These are phyloP conservation scores for Marasmius fiardii DNA, from an alignment of 1,284 basidiomycete genomes.

Conservation along the genomic window DNA sequence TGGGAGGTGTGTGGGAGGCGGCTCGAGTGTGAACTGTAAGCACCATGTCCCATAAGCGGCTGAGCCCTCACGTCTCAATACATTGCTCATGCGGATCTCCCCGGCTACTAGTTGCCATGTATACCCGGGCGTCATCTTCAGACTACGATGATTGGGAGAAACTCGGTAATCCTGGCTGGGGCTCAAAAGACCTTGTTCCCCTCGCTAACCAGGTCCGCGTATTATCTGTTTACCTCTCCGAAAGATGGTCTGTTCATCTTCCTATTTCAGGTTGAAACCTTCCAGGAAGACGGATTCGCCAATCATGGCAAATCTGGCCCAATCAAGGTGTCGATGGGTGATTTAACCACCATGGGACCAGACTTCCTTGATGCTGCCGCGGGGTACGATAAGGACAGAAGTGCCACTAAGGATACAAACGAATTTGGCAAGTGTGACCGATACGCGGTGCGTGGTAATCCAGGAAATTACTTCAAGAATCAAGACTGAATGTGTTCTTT, in stretches of 20 bases:
- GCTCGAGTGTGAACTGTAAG: conserved; percentile 58
- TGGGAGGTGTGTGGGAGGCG: conserved; percentile 55
- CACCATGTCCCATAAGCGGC: no score
- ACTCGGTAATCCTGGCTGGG: conserved; percentile 41
- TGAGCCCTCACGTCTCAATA: neutral
- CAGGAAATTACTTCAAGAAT: neutral
- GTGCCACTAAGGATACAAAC: conserved; percentile 39
- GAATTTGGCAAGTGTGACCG: conserved; percentile 36
- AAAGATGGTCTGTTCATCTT: neutral
- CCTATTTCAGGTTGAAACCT: conserved; percentile 46
- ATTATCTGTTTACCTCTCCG: neutral
- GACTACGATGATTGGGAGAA: conserved; percentile 47
- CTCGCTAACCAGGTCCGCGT: conserved; percentile 37
- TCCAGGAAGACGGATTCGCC: conserved; percentile 27
- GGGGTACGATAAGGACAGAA: conserved; percentile 41
- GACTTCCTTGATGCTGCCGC: conserved; percentile 44
- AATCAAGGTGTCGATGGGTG: conserved; percentile 44
- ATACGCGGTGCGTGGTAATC: conserved; percentile 39
- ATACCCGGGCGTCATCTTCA: conserved; percentile 43
- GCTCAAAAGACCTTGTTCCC: conserved; percentile 38
- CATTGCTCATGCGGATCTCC: neutral
- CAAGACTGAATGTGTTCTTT: neutral
- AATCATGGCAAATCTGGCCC: conserved; percentile 55
- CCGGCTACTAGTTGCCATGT: conserved; percentile 41
- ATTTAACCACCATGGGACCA: conserved; percentile 33